Base-by-base conservation (phyloP, 805 yeast species). In the Blastobotrys attinorum region DNA sequence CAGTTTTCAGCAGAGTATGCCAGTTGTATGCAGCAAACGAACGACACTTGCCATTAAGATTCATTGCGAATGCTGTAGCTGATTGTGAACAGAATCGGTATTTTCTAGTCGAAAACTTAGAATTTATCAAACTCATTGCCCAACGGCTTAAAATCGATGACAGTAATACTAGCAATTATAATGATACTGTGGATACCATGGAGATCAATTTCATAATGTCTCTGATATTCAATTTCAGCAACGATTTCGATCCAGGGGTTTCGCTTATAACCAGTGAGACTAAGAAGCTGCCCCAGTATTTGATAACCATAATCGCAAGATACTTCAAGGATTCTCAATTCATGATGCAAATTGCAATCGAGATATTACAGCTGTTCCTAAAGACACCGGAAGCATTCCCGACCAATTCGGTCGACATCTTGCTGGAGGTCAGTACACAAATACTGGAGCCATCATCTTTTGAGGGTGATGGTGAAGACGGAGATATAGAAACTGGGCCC, bases 1-100 rank as follows among this genome's bases (percentile, higher is more conserved):
- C 8, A 5, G 3, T 18, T 4, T 11, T 32, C 17, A 27, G 31
- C 22, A 25, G 3, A n/a, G 15, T 31, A 11, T 27, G 36, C 36
- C 42, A 39, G 4, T 10, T 32, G 31, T n/a, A 10, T 3, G 5
- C 15, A 7, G 20, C 20, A n/a, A 20, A 23, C 5, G 5, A 17
- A 3, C 15, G 22, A 17, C 15, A 17, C 7, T 17, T 29, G 27
- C 37, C 48, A 21, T 20, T 44, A 7, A 31, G 44, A 10, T 34
- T 47, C 4, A 16, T 51, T 7, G 53, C 46, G 16, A 51, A 51
- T 29, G 43, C 53, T 3, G 45, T 51, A 7, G 53, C 55, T 22
- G 49, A 51, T 21, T 15, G 37, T 22, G 44, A 39, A 6, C 18
- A 11, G 31, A 42, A 42, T 15, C 21, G 40, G 18, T 16, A 29